Evolutionary conservation across 108 stramenopile genomes (phyloP), one percentile per base, ranked within the genome.

Genomic region (Pseudonitzschia multistriata): DNA sequence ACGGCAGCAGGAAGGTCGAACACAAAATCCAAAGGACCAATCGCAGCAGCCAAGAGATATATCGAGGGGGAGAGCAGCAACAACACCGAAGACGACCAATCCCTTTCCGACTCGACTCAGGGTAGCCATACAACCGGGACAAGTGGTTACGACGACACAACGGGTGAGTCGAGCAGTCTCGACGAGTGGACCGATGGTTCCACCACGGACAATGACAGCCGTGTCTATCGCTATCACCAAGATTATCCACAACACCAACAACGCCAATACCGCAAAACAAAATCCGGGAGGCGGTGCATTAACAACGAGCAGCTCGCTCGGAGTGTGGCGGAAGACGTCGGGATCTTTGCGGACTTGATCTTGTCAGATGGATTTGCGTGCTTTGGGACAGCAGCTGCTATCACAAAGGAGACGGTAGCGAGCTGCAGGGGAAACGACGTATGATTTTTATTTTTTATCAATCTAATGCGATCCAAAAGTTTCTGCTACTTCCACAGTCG

Each of bases 321-420:
- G 30, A 55, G 59, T 21, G 56, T 78, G 11, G 70, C 71, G 19
- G 70, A 71, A 64, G 77, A 78, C 31, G 27, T 78, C 19, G 66
- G 71, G 21, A 62, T 67, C 17, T 27, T 78, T 24, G 77, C 77
- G n/a, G 37, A 54, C 1, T 49, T 78, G 19, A 21, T 78, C 3
- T n/a, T 78, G 27, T 30, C 65, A 3, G 77, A 78, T 63, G 77
- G 77, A 15, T 59, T 19, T 42, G 65, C 77, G 17, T 78, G 77
- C 31, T 35, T 78, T 7, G 62, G 37, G 28, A 62, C 52, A n/a
- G 71, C 63, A 47, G 66, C 71, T 6, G 71, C 35, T 3, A 71
- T 72, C 30, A 72, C 77, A 4, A 64, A 49, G n/a, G 77, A 78
- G 45, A 72, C 77, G n/a, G 34, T 72, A 17, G 77, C 45, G 19